Percentiles rank a stretch among this genome's conserved stretches.
Evolutionary conservation across 768 basidiomycete species (phyloP).

Genomic region (Pleurotus salmoneostramineus): DNA sequence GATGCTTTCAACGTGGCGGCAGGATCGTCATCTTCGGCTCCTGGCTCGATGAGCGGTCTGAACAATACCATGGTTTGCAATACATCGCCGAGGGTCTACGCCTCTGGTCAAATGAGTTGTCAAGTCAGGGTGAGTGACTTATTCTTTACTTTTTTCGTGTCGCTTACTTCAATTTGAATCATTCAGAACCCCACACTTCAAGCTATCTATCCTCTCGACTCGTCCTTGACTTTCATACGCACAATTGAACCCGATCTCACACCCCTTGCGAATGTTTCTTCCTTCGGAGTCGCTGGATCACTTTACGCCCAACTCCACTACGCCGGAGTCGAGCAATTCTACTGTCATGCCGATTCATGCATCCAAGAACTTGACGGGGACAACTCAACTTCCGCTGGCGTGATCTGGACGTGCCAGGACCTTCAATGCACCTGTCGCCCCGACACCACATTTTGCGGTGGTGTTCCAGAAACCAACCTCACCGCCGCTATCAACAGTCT

Average conservation of each 20-base stretch:
- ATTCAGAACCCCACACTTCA: conserved; percentile 81
- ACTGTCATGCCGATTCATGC: conserved; percentile 72
- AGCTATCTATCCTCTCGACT: conserved; percentile 63
- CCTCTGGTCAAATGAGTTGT: conserved; percentile 83
- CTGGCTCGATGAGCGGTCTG: conserved; percentile 24
- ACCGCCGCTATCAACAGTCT: conserved; percentile 63
- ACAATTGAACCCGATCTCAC: conserved; percentile 67
- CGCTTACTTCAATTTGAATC: background rate
- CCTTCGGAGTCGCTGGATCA: conserved; percentile 49
- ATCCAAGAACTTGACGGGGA: conserved; percentile 45
- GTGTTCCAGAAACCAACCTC: conserved; percentile 37
- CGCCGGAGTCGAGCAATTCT: conserved; percentile 85
- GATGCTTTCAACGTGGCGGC: conserved; percentile 46
- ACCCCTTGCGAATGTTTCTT: conserved; percentile 59
- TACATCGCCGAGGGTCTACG: conserved; percentile 63
- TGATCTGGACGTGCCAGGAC: conserved; percentile 69
- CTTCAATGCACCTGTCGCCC: conserved; percentile 72
- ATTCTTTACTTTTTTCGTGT: background rate
- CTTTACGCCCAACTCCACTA: conserved; percentile 75
- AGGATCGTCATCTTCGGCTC: conserved; percentile 23
- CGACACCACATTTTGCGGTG: conserved; percentile 76
- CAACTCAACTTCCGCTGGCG: conserved; percentile 25
- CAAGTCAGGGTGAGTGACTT: conserved; percentile 60
- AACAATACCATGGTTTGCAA: conserved; percentile 78
- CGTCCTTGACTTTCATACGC: conserved; percentile 77